Evolutionary conservation across 1,284 basidiomycete genomes (phyloP), one percentile per base, ranked within the genome.

Genomic region (Cronartium ribicola): DNA sequence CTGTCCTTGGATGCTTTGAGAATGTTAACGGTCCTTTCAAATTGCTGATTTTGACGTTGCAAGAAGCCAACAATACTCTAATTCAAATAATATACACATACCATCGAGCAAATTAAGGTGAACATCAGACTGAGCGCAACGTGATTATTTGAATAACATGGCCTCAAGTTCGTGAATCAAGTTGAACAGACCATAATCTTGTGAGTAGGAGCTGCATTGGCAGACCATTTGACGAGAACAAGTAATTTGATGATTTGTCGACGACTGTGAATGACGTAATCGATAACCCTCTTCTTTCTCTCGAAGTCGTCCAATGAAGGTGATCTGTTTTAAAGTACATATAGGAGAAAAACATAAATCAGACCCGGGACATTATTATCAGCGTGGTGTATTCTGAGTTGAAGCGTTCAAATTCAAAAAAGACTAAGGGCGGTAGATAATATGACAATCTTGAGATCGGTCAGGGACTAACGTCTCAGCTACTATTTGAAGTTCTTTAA

Each of bases 201-300:
- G 80, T 90, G 89, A 61, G 92, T 87, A 5, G 88, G 87, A 69
- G 86, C 85, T 29, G 90, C 89, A 81, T 92, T 90, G 76, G 89
- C 84, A 36, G 89, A 85, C 91, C 91, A 94, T 78, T 90, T 89
- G 20, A 86, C 86, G 51, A 91, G 86, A 5, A 91, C 91, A 77
- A 92, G 91, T 17, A 95, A 82, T 82, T 94, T 95, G 65, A 93
- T 88, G 61, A 93, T 87, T 78, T 94, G 91, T 78, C 91, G 90
- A 82, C 94, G 90, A 11, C 87, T 90, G 80, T 89, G 88, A 40
- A 93, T 88, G 0, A 93, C 91, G 85, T 90, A 94, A 77, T 92
- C 89, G 10, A 91, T 90, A 55, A 95, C 84, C 36, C 86, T 88
- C 43, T 89, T 87, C 79, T 94, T 93, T 65, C 90, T 86, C 46